Base-by-base conservation (phyloP, 1,139 yeast species). In the Eremothecium gossypii region DNA sequence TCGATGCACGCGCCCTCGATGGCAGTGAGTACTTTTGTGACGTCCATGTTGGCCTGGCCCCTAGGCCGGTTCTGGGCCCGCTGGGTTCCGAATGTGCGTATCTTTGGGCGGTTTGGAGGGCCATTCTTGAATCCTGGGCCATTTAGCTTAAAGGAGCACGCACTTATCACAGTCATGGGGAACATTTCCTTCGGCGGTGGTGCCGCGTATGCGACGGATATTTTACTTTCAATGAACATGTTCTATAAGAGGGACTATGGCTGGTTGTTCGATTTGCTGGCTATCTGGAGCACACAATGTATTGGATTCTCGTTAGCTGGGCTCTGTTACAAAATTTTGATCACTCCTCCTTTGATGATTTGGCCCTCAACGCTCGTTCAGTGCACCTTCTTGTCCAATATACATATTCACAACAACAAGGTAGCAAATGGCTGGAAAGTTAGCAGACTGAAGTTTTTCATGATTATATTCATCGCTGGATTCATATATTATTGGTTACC, bases 291-390 rank as follows among this genome's bases (percentile, higher is more conserved):
- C 23, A 73, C 82, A 29, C 83, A 79, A 59, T 66, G 78, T 52
- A 67, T 79, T 40, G 86, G 86, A 9, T 76, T 77, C 49, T 77
- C 82, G 11, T 60, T 78, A 43, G 83, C 83, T 32, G 87, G 87
- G 37, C 47, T 76, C 46, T 69, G 71, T 38, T 66, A 76, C 54
- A 68, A 75, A 51, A 68, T 77, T 26, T 66, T 79, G 50, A 80
- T 79, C 12, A 74, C 74, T 46, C 82, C 85, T 2, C 71, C 80
- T 4, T 66, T 76, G 7, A 76, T 79, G 63, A 71, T 79, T 40
- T 81, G 87, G 87, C 87, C 87, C 1, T 63, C 74, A 11, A 66
- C 72, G 51, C 74, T 82, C 75, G 67, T 73, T 48, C 65, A 79
- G 32, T 69, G 75, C 28, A 49, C 54, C 27, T 41, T 51, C 30